Base-by-base conservation (phyloP, 148 eudicot species). In the Fagopyrum esculentum region DNA sequence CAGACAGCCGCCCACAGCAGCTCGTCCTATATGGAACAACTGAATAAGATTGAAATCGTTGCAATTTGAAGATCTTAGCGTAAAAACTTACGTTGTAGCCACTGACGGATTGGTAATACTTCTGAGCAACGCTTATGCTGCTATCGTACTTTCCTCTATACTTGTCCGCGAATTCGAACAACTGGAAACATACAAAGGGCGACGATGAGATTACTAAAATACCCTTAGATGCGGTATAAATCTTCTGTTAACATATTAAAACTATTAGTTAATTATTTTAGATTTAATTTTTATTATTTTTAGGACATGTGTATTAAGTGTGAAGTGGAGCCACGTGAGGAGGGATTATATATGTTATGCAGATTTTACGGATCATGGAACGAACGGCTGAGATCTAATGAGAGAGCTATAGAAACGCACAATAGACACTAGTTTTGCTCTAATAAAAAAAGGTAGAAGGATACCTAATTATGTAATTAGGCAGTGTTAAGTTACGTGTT, bases 1-100 rank as follows among this genome's bases (percentile, higher is more conserved):
- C 95, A 90, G 11, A 90, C 82, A 59, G 95, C 95, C 78, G 85
- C 92, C 95, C 95, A 88, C 0, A 90, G 22, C 79, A 90, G 71
- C 73, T 90, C 95, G 78, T 90, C 92, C 98, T 93, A 22, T 74
- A 1, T 35, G 40, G 2, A 35, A 35, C 40, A 35, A 2, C 40
- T 35, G 40, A 2, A 35, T 35, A 35, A 35, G 40, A 1, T 35
- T 35, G 0, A 35, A 35, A 35, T 2, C 40, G 0, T n/a, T n/a
- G n/a, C n/a, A 30, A 2, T 30, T 30, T 30, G 2, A 30, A 30
- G 35, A 35, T 0, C 3, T 35, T 35, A 35, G 40, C 3, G 40
- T 35, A 35, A 2, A 35, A 15, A 81, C 94, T 26, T 91, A 94
- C 98, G 64, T 86, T 87, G 71, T 85, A 83, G 77, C 88, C 88